Evolutionary conservation across 345 rosid species (phyloP).

Genomic region (Sapria himalayana): DNA sequence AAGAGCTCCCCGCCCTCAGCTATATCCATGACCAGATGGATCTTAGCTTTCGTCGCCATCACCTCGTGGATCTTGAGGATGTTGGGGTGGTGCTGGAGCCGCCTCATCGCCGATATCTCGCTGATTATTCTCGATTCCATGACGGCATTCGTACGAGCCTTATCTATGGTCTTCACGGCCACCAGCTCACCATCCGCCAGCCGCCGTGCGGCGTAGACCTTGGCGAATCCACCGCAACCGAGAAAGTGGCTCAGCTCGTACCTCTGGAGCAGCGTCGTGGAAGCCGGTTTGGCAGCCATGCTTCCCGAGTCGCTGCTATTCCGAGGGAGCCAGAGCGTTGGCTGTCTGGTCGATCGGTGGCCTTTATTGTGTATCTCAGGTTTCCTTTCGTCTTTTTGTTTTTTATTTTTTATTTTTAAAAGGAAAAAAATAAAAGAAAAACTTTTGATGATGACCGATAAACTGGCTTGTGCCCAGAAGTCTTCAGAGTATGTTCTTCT

Average conservation of each 20-base stretch:
- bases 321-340: not conserved
- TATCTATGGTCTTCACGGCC: slow-evolving; percentile 57
- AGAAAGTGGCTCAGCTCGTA: slow-evolving; percentile 40
- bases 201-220: slow-evolving; percentile 43
- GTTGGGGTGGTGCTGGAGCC: slow-evolving; percentile 57
- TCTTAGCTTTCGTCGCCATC: slow-evolving; percentile 64
- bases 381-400: too few species aligned
- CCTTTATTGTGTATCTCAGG: too few species aligned
- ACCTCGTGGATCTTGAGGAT: slow-evolving; percentile 65
- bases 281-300: slow-evolving; percentile 1
- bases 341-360: not conserved
- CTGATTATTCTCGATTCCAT: slow-evolving; percentile 46
- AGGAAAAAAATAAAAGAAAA: too few species aligned
- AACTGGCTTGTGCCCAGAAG: too few species aligned
- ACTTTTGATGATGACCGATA: too few species aligned
- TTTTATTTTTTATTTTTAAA: too few species aligned
- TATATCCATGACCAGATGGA: slow-evolving; percentile 61
- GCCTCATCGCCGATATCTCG: slow-evolving; percentile 73
- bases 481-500: too few species aligned
- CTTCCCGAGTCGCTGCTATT: slow-evolving; percentile 7
- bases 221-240: slow-evolving; percentile 61
- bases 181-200: slow-evolving; percentile 19
- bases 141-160: slow-evolving; percentile 19
- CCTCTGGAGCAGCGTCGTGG: slow-evolving; percentile 32
- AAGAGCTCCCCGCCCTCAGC: slow-evolving; percentile 68